Conservation (phyloP, 2,329 filamentous ascomycete species). For the Nothophoma quercina region DNA sequence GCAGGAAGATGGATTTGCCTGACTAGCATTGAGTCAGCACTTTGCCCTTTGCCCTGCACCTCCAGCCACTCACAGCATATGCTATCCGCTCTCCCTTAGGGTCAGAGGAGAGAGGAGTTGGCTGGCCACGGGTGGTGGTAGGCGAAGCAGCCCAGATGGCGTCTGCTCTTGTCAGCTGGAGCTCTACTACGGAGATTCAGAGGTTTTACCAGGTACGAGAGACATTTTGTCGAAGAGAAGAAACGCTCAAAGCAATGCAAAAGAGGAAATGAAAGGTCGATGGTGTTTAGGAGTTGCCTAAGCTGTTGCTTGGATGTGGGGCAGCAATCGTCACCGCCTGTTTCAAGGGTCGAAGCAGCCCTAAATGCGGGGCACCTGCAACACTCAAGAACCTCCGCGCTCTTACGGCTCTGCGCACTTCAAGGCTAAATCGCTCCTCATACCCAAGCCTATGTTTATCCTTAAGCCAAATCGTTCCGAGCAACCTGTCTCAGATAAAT, state of each 20-base stretch:
- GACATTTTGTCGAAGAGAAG: conserved; percentile 19
- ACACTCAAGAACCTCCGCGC: not conserved
- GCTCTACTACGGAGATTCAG: not conserved
- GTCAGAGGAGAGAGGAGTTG: conserved; percentile 88
- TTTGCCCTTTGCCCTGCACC: too few relatives aligned
- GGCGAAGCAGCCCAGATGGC: conserved; percentile 86
- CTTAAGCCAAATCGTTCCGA: too few relatives aligned
- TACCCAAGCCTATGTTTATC: too few relatives aligned
- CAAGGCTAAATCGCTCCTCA: too few relatives aligned
- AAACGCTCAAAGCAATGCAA: conserved; percentile 7
- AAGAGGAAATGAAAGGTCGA: not conserved
- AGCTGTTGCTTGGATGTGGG: conserved; percentile 13
- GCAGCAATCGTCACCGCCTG: conserved; percentile 18
- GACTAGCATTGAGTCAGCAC: conserved; percentile 62
- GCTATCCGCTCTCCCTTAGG: conserved; percentile 89
- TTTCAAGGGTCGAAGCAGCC: conserved; percentile 9
- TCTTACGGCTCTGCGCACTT: not conserved
- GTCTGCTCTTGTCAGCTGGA: conserved; percentile 52
- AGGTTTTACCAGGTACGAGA: conserved; percentile 26
- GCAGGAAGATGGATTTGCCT: conserved; percentile 95
- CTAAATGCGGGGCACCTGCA: conserved; percentile 1
- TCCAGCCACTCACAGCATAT: conserved; percentile 75
- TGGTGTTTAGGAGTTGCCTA: conserved; percentile 11
- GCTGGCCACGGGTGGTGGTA: conserved; percentile 81
- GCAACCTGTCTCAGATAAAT: too few relatives aligned